These are phyloP conservation scores for maize (Zea mays) DNA, from an alignment of 176 grass and related monocot genomes.

Conservation along the genomic window Zm-B73-REFERENCE-NAM-5.0 NC_050100.1:217894001-217894500, in stretches of 20 bases:
- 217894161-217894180: conserved; percentile 43
- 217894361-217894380: conserved; percentile 74
- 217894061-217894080: no score
- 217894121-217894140: no score
- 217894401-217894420: conserved; percentile 76
- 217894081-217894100: no score
- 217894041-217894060: no score
- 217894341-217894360: conserved; percentile 54
- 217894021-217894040: no score
- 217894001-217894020: no score
- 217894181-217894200: conserved; percentile 75
- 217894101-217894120: no score
- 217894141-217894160: not conserved
- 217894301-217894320: conserved; percentile 52
- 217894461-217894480: conserved; percentile 64
- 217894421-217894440: conserved; percentile 84
- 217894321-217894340: conserved; percentile 47
- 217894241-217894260: not conserved
- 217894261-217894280: not conserved
- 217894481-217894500: not conserved
- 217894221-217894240: conserved; percentile 35
- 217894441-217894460: conserved; percentile 85
- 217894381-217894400: conserved; percentile 96
- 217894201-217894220: conserved; percentile 67
- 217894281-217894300: not conserved